A percentile compares a stretch with the other conserved stretches of the same genome.
phyloP scores from a whole-genome alignment of 1,284 basidiomycete genomes.

The Cystobasidium slooffiae region DNA sequence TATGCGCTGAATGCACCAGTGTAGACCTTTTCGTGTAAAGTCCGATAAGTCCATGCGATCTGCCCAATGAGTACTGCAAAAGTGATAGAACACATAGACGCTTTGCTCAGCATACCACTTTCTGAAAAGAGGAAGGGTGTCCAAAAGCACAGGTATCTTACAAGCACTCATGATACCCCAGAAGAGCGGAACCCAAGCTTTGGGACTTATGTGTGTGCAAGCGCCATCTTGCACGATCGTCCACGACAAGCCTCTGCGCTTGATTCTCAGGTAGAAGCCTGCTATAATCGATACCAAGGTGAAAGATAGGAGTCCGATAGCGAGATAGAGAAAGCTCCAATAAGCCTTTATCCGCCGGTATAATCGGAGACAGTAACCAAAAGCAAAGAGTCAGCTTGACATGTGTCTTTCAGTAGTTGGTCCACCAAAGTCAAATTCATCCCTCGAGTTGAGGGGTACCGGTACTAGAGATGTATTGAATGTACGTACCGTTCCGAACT shows the following conservation, averaged over 20 bases:
- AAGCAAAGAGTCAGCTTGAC: too few relatives aligned
- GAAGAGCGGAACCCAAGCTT: conserved; percentile 11
- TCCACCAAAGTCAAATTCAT: too few relatives aligned
- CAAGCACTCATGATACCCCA: conserved; percentile 1
- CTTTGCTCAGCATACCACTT: too few relatives aligned
- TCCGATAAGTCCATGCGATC: background rate
- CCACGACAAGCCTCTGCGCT: background rate
- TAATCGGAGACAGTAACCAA: too few relatives aligned
- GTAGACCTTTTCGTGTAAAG: background rate
- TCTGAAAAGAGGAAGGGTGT: too few relatives aligned
- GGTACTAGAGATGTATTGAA: too few relatives aligned
- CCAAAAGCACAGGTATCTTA: too few relatives aligned
- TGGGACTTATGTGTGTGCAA: conserved; percentile 14
- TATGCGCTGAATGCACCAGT: background rate
- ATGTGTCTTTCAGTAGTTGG: too few relatives aligned
- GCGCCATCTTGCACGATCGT: conserved; percentile 23
- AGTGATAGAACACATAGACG: too few relatives aligned
- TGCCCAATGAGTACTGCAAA: conserved; percentile 10
- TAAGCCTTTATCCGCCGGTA: too few relatives aligned
- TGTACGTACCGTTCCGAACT: background rate
- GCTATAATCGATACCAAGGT: background rate
- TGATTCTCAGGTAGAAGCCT: background rate
- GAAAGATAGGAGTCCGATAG: background rate
- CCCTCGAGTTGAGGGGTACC: too few relatives aligned
- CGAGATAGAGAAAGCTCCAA: background rate